Evolutionary conservation across 805 yeast genomes (phyloP).

Genomic region (Tetrapisispora nanseiensis): DNA sequence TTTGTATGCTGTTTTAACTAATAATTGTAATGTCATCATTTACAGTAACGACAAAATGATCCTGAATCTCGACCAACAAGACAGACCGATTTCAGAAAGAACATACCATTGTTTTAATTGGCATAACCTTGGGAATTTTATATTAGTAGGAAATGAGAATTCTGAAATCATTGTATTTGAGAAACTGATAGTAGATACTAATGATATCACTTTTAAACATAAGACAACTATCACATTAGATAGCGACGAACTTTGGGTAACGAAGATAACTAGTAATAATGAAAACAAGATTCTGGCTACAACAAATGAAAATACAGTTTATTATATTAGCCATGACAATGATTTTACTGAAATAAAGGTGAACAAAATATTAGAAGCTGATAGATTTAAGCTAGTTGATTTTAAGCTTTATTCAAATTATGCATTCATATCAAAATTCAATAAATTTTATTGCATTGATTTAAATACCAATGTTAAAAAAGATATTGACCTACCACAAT

Average conservation of each 20-base stretch:
- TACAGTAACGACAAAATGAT: slow-evolving; percentile 10
- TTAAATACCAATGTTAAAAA: neutral
- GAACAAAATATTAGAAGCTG: slow-evolving; percentile 7
- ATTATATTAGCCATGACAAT: neutral
- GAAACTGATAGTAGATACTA: neutral
- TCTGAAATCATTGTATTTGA: slow-evolving; percentile 15
- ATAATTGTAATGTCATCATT: slow-evolving; percentile 21
- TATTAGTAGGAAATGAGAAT: slow-evolving; percentile 22
- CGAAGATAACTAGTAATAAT: slow-evolving; percentile 9
- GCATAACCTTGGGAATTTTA: slow-evolving; percentile 15
- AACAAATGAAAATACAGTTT: slow-evolving; percentile 21
- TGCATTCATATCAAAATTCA: slow-evolving; percentile 9
- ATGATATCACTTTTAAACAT: neutral
- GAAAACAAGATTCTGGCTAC: slow-evolving; percentile 8
- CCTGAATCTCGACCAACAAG: slow-evolving; percentile 17
- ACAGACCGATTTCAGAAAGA: slow-evolving; percentile 7
- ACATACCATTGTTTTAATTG: slow-evolving; percentile 22
- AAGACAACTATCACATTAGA: neutral
- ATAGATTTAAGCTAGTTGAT: slow-evolving; percentile 18
- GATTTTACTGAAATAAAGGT: neutral
- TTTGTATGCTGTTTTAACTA: slow-evolving; percentile 21
- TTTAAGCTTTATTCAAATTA: slow-evolving; percentile 7
- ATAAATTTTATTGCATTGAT: neutral
- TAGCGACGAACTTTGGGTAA: slow-evolving; percentile 14
- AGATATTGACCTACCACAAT: neutral